Conservation (phyloP, 2,329 filamentous ascomycete genomes). For the Lachnellula cervina region DNA sequence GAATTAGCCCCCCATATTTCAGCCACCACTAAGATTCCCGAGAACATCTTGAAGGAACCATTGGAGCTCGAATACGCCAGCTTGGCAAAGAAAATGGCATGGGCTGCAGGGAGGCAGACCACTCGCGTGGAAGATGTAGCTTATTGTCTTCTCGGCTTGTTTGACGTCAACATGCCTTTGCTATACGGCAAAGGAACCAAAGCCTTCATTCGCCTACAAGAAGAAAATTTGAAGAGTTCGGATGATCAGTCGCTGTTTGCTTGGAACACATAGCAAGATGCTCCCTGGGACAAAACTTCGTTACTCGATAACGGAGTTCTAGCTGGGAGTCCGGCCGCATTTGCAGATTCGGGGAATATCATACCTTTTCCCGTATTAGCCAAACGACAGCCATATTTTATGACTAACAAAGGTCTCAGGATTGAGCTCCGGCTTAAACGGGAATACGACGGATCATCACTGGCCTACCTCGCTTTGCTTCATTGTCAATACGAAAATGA, state of each 20-base stretch:
- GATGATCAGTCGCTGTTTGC: conserved; percentile 33
- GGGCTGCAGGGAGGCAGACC: conserved; percentile 35
- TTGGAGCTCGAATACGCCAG: not conserved
- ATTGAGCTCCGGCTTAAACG: not conserved
- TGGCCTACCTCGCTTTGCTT: not conserved
- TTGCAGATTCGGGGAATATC: not conserved
- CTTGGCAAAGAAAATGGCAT: conserved; percentile 38
- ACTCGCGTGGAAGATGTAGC: conserved; percentile 37
- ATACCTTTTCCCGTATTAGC: not conserved
- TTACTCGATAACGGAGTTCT: not conserved
- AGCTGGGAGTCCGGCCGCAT: not conserved
- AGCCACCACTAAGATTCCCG: conserved; percentile 5
- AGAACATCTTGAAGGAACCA: not conserved
- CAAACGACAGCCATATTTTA: not conserved
- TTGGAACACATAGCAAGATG: not conserved
- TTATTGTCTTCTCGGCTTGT: conserved; percentile 40
- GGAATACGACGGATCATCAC: not conserved
- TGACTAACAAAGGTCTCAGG: conserved; percentile 4
- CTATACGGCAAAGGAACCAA: conserved; percentile 37
- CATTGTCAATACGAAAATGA: not conserved
- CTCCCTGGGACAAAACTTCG: too few species aligned
- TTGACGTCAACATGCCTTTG: conserved; percentile 37
- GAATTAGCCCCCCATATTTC: conserved; percentile 3
- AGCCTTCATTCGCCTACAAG: conserved; percentile 33
- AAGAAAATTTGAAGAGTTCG: conserved; percentile 33